These are phyloP conservation scores for Prillingera fragicola DNA, from an alignment of 1,284 basidiomycete genomes.

Conservation along the genomic window DNA sequence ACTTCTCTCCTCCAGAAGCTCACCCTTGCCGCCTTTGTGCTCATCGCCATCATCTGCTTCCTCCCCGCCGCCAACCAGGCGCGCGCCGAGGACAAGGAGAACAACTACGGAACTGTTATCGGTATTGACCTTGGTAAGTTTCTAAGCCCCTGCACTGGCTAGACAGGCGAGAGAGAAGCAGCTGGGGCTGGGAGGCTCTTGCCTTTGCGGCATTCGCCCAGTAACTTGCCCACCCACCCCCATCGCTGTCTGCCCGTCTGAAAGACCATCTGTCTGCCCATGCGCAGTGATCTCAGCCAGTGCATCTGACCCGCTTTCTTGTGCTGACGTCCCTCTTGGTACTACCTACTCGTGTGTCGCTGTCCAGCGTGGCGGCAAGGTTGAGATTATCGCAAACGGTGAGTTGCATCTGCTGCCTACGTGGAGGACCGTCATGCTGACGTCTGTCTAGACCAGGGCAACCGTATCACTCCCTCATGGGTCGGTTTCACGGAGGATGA, in stretches of 20 bases:
- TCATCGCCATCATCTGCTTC: slow-evolving; percentile 46
- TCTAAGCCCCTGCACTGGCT: too few species aligned
- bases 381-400: slow-evolving; percentile 18
- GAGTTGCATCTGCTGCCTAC: not conserved
- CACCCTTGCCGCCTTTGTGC: slow-evolving; percentile 42
- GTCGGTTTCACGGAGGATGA: slow-evolving; percentile 89
- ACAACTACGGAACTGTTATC: slow-evolving; percentile 85
- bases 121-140: too few species aligned
- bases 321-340: slow-evolving; percentile 47
- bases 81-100: slow-evolving; percentile 50
- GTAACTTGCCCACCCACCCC: too few species aligned
- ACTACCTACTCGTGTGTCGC: slow-evolving; percentile 74
- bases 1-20: slow-evolving; percentile 37
- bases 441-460: slow-evolving; percentile 65
- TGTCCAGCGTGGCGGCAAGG: too few species aligned
- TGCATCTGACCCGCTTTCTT: too few species aligned
- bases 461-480: slow-evolving; percentile 91
- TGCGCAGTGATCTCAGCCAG: too few species aligned
- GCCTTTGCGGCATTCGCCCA: too few species aligned
- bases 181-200: too few species aligned
- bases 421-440: slow-evolving; percentile 12
- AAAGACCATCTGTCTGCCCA: too few species aligned
- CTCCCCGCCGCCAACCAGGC: slow-evolving; percentile 19
- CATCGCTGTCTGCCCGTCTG: too few species aligned
- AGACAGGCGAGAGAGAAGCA: too few species aligned